Conservation (phyloP, 1,284 basidiomycete genomes). For the Schizopora paradoxa region DNA sequence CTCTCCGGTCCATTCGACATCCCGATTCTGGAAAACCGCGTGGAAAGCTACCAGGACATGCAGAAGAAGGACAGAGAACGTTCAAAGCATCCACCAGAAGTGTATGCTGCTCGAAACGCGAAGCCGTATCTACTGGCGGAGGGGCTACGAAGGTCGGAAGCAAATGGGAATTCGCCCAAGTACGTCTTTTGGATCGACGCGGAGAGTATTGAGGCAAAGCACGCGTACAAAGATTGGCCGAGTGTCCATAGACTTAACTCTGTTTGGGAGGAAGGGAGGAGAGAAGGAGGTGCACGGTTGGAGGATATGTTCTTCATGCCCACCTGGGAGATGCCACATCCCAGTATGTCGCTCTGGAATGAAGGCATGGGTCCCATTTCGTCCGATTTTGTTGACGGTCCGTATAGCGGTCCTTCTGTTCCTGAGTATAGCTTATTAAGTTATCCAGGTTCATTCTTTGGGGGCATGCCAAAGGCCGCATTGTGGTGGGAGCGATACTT, state of each 20-base stretch:
- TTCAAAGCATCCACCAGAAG: slow-evolving; percentile 36
- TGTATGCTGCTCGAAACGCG: slow-evolving; percentile 49
- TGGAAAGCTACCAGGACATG: slow-evolving; percentile 36
- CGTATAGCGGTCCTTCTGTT: slow-evolving; percentile 16
- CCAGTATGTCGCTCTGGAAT: slow-evolving; percentile 33
- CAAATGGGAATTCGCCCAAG: slow-evolving; percentile 32
- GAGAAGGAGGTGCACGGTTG: slow-evolving; percentile 23
- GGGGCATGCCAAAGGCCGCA: slow-evolving; percentile 38
- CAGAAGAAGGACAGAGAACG: slow-evolving; percentile 39
- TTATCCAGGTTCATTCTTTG: slow-evolving; percentile 47
- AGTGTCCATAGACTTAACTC: slow-evolving; percentile 34
- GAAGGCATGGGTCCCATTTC: slow-evolving; percentile 44
- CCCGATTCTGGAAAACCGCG: slow-evolving; percentile 35
- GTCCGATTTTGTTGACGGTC: slow-evolving; percentile 44
- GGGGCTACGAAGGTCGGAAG: slow-evolving; percentile 28
- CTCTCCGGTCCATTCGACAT: slow-evolving; percentile 42
- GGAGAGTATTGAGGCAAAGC: slow-evolving; percentile 39
- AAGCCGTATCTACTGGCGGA: slow-evolving; percentile 46
- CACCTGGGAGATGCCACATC: slow-evolving; percentile 30
- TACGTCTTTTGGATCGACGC: slow-evolving; percentile 53
- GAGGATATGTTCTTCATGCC: slow-evolving; percentile 44
- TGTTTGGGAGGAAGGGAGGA: slow-evolving; percentile 34
- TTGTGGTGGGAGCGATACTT: slow-evolving; percentile 39
- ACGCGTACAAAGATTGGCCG: slow-evolving; percentile 42
- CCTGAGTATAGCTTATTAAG: neutral